phyloP scores from a whole-genome alignment of 1,284 basidiomycete genomes.

The Ceratobasidium sp. region DNA sequence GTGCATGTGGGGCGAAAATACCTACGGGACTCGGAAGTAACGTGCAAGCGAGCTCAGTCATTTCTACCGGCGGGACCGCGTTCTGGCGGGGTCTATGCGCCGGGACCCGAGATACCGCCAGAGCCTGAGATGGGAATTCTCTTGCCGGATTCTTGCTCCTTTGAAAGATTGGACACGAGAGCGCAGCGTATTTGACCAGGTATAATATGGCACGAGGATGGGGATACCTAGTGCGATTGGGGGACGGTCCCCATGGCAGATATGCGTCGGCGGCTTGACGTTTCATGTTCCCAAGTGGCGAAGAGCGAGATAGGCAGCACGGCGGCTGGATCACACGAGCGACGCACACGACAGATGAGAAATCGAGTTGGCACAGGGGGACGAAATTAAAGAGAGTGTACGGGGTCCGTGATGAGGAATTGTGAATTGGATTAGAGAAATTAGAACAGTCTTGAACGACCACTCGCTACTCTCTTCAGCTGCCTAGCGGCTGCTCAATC shows the following conservation, averaged over 20 bases:
- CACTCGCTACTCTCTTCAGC: not conserved
- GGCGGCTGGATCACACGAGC: not conserved
- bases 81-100: constrained; percentile 22
- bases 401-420: not conserved
- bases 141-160: not conserved
- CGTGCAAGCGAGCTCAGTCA: constrained; percentile 35
- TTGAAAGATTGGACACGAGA: not conserved
- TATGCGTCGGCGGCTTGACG: no score
- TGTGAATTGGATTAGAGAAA: constrained; percentile 29
- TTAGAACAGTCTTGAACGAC: constrained; percentile 19
- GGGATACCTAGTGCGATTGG: no score
- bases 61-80: constrained; percentile 4
- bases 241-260: no score
- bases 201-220: not conserved
- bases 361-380: not conserved
- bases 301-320: not conserved
- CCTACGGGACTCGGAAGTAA: constrained; percentile 1
- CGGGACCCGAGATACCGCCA: constrained; percentile 17
- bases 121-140: not conserved
- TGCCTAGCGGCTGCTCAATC: constrained; percentile 13
- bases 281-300: not conserved
- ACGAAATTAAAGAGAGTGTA: constrained; percentile 19
- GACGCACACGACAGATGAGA: not conserved
- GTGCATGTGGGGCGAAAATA: constrained; percentile 1
- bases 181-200: not conserved